Evolutionary conservation across 345 rosid species (phyloP), one percentile per base, ranked within the genome.

Genomic region (Lenwebbia sp.): DNA sequence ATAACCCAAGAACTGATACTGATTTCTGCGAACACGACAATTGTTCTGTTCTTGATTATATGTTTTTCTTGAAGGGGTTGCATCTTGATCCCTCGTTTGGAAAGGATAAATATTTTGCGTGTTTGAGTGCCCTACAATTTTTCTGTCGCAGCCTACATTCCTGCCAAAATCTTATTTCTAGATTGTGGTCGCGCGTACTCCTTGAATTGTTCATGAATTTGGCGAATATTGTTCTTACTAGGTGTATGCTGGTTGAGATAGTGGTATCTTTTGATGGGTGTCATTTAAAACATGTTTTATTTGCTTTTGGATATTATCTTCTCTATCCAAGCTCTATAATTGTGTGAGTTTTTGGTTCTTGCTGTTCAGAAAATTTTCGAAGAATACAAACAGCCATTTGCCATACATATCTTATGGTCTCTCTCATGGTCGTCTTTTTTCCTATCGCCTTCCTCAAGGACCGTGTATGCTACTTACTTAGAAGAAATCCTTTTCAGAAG

Each of bases 311-410:
- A 51, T 25, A 82, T 54, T 26, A 22, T 54, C 22, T 82, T 49
- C 11, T 14, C 21, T 26, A 7, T n/a, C 21, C 30, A 41, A n/a
- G 82, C 30, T 85, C 82, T 26, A 12, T 21, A 33, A n/a, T 65
- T 49, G 12, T 4, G 30, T 44, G 26, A 41, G 37, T 41, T 41
- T 47, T 33, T 33, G 8, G 40, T 23, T 19, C 54, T 41, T 56
- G 86, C 90, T 70, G 70, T 88, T 81, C 93, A 92, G 95, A 90
- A 87, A 82, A 92, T 94, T 53, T 94, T 94, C 86, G 75, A 83
- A 23, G 89, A 90, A 83, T 94, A 93, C 88, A 88, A 87, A 83
- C 95, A 92, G 54, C 96, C 94, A 22, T 94, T 94, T 86, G 95
- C 92, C 4, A 84, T 50, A 91, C 96, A 9, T 94, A 94, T 44